Conservation (phyloP, 768 basidiomycete species). For the Podaxis sp. region DNA sequence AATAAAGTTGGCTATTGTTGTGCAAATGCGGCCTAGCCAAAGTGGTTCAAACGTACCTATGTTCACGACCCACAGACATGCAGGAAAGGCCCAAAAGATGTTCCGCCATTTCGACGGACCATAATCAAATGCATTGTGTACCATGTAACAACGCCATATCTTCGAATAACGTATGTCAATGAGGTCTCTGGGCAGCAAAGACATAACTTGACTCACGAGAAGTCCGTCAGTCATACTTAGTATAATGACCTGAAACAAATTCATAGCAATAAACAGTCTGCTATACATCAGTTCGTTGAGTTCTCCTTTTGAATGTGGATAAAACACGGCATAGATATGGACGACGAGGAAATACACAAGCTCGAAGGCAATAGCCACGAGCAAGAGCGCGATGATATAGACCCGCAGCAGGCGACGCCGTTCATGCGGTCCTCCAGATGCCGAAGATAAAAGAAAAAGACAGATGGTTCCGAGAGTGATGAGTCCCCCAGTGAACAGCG, state of each 20-base stretch:
- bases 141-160: constrained; percentile 9
- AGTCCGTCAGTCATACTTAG: background rate
- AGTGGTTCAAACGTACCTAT: background rate
- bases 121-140: background rate
- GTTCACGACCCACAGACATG: background rate
- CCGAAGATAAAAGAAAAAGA: background rate
- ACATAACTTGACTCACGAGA: background rate
- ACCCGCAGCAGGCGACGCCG: background rate
- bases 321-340: background rate
- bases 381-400: background rate
- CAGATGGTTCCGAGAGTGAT: background rate
- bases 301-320: background rate
- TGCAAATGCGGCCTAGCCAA: background rate
- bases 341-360: background rate
- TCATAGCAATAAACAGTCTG: background rate
- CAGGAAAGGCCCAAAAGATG: background rate
- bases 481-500: background rate
- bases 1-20: background rate
- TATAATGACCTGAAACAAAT: background rate
- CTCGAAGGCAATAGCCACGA: background rate
- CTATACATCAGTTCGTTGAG: too few species aligned
- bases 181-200: background rate
- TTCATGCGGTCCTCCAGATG: background rate
- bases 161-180: background rate
- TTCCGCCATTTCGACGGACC: background rate